phyloP scores from a whole-genome alignment of 2,329 filamentous ascomycete genomes.

The Phialocephala subalpina region DNA sequence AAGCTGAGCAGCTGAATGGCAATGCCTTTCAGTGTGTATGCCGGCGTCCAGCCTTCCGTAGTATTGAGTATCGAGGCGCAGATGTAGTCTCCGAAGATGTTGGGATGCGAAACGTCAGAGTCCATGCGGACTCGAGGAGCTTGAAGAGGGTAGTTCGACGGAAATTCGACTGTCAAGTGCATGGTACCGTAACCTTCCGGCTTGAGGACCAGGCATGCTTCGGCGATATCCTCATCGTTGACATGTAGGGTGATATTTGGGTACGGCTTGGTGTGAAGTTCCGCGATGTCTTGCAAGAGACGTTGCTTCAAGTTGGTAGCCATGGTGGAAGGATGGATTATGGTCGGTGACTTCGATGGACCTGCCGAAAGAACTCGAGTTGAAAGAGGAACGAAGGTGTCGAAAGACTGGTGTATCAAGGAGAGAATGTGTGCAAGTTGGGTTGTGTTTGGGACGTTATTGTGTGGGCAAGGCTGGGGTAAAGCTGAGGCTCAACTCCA shows the following conservation, averaged over 20 bases:
- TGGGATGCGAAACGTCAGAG: slow-evolving; percentile 52
- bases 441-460: not conserved
- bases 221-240: slow-evolving; percentile 46
- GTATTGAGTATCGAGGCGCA: slow-evolving; percentile 56
- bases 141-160: slow-evolving; percentile 47
- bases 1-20: slow-evolving; percentile 61
- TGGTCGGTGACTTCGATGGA: slow-evolving; percentile 1
- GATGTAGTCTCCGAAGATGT: slow-evolving; percentile 53
- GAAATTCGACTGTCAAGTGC: slow-evolving; percentile 53
- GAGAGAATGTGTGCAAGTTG: not conserved
- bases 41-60: slow-evolving; percentile 54
- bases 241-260: slow-evolving; percentile 53
- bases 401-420: not conserved
- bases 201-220: slow-evolving; percentile 53
- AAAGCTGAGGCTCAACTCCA: slow-evolving; percentile 6
- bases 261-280: slow-evolving; percentile 54
- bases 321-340: slow-evolving; percentile 7
- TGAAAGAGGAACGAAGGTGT: not conserved
- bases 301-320: slow-evolving; percentile 36
- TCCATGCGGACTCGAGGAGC: slow-evolving; percentile 52
- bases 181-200: slow-evolving; percentile 49
- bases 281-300: slow-evolving; percentile 53
- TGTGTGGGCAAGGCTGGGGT: slow-evolving; percentile 4
- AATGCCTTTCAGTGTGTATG: slow-evolving; percentile 58
- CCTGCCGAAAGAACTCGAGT: slow-evolving; percentile 3